These are phyloP conservation scores for Lipomyces oligophaga DNA, from an alignment of 805 yeast genomes.

Conservation along the genomic window DNA sequence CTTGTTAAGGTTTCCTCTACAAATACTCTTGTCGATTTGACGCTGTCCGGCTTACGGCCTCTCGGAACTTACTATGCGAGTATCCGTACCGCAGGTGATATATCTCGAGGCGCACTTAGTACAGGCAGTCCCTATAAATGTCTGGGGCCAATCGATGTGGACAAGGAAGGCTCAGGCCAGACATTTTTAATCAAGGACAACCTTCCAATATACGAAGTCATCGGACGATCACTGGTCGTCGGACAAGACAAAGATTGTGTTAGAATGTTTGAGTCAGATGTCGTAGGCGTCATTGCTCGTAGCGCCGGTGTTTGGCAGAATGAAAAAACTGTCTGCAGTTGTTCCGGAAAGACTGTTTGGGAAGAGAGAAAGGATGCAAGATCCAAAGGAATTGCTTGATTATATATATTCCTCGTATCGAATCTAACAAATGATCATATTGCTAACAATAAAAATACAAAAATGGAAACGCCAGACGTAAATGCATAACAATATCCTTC, in stretches of 20 bases:
- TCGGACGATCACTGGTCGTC: conserved; percentile 46
- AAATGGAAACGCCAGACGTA: too few species aligned
- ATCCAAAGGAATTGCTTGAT: conserved; percentile 46
- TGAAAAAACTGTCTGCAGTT: conserved; percentile 85
- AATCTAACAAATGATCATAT: too few species aligned
- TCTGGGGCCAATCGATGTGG: conserved; percentile 40
- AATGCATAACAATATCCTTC: too few species aligned
- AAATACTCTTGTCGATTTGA: conserved; percentile 66
- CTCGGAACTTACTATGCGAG: conserved; percentile 66
- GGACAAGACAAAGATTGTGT: conserved; percentile 40
- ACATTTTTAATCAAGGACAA: conserved; percentile 23
- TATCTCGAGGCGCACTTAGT: conserved; percentile 65
- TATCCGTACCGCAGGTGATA: conserved; percentile 67
- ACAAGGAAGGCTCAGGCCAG: conserved; percentile 22
- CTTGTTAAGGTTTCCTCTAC: conserved; percentile 61
- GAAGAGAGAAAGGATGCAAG: conserved; percentile 82
- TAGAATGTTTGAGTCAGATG: conserved; percentile 17
- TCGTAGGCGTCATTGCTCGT: conserved; percentile 85
- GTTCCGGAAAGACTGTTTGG: conserved; percentile 95
- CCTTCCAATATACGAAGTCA: conserved; percentile 25
- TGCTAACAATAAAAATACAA: too few species aligned
- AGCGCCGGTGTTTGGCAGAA: conserved; percentile 98
- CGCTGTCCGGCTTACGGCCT: conserved; percentile 62
- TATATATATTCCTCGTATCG: too few species aligned
- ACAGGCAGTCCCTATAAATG: conserved; percentile 53